These are phyloP conservation scores for Tolypocladium cylindrosporum DNA, from an alignment of 2,329 filamentous ascomycete species.

Conservation along the genomic window DNA sequence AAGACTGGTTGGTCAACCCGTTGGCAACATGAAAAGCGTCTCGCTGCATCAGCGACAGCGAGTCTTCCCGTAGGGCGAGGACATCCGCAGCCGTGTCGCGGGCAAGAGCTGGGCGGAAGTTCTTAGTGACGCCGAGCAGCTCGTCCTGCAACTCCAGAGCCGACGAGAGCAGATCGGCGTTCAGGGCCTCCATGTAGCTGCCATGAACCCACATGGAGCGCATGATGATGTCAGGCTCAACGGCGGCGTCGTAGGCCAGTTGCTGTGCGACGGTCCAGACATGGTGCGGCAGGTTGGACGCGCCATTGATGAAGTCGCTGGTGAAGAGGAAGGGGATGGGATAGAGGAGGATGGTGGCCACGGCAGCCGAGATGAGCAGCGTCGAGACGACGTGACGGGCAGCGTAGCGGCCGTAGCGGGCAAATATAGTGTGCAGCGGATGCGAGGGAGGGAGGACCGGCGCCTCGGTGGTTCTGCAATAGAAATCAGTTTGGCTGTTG, in stretches of 20 bases:
- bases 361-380: slow-evolving; percentile 63
- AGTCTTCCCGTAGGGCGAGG: slow-evolving; percentile 16
- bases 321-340: slow-evolving; percentile 68
- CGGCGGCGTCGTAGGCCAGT: slow-evolving; percentile 38
- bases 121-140: slow-evolving; percentile 50
- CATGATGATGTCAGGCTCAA: slow-evolving; percentile 64
- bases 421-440: slow-evolving; percentile 53
- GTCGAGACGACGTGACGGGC: slow-evolving; percentile 65
- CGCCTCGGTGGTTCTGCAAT: slow-evolving; percentile 59
- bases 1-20: slow-evolving; percentile 51
- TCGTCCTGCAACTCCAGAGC: slow-evolving; percentile 62
- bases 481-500: background rate
- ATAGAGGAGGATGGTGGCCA: slow-evolving; percentile 62
- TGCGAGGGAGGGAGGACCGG: slow-evolving; percentile 55
- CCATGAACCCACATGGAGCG: slow-evolving; percentile 75
- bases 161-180: slow-evolving; percentile 52
- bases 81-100: slow-evolving; percentile 16
- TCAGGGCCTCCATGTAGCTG: slow-evolving; percentile 67
- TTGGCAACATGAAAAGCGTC: slow-evolving; percentile 50
- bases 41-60: slow-evolving; percentile 34
- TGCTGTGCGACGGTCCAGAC: slow-evolving; percentile 70
- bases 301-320: slow-evolving; percentile 59
- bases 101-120: slow-evolving; percentile 40
- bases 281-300: slow-evolving; percentile 65
- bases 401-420: slow-evolving; percentile 59